Evolutionary conservation across 1,284 basidiomycete genomes (phyloP).

Genomic region (Cystobasidiaceae sp.): DNA sequence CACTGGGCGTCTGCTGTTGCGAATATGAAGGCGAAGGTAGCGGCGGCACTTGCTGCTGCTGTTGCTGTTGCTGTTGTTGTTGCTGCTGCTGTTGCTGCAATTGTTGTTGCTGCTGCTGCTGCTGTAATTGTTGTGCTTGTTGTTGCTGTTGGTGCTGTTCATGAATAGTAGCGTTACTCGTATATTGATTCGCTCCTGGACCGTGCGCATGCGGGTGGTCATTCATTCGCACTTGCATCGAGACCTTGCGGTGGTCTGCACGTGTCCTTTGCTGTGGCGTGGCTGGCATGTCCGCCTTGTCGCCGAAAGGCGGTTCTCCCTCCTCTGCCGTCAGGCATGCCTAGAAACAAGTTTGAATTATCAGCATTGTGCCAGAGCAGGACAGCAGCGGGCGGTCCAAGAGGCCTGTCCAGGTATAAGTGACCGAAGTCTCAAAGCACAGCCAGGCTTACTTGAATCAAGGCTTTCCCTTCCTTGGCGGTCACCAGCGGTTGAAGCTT

Average conservation of each 20-base stretch:
- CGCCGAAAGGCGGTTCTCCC: constrained; percentile 28
- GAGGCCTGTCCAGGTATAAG: too few relatives aligned
- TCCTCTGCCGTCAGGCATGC: constrained; percentile 31
- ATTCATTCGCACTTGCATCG: constrained; percentile 29
- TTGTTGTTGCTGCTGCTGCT: not conserved
- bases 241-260: constrained; percentile 29
- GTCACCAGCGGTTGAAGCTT: constrained; percentile 33
- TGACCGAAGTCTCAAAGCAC: not conserved
- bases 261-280: constrained; percentile 10
- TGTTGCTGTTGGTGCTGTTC: too few relatives aligned
- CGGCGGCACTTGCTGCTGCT: not conserved
- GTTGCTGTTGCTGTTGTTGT: not conserved
- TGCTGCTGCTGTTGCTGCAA: too few relatives aligned
- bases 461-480: constrained; percentile 32
- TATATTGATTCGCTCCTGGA: too few relatives aligned
- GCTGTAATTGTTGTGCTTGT: too few relatives aligned
- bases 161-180: too few relatives aligned
- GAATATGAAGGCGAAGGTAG: not conserved
- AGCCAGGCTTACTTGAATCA: constrained; percentile 29
- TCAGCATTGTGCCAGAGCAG: too few relatives aligned
- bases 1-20: too few relatives aligned
- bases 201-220: constrained; percentile 18
- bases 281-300: constrained; percentile 24
- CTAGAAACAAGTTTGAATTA: not conserved
- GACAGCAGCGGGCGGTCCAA: too few relatives aligned